These are phyloP conservation scores for Rhizophagus clarus DNA, from an alignment of 192 early-diverging fungal species.

Conservation along the genomic window DNA sequence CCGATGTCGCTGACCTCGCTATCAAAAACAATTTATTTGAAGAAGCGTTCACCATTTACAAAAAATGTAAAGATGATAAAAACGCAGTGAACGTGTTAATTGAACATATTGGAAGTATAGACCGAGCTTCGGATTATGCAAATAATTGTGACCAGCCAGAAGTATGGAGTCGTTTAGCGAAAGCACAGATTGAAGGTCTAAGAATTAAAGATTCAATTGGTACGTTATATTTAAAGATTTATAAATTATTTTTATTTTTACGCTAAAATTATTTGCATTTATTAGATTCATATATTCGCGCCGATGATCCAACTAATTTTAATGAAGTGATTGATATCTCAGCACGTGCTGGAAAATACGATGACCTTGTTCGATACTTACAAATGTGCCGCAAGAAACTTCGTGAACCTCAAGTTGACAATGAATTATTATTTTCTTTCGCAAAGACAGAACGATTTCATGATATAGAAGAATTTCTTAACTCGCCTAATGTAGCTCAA, in stretches of 20 bases:
- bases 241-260: neutral
- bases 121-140: conserved; percentile 96
- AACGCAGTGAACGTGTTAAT: conserved; percentile 92
- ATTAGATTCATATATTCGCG: conserved; percentile 94
- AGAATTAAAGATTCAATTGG: conserved; percentile 93
- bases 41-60: conserved; percentile 97
- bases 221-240: conserved; percentile 23
- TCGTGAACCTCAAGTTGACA: conserved; percentile 95
- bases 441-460: conserved; percentile 91
- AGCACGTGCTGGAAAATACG: conserved; percentile 83
- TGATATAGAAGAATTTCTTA: conserved; percentile 95
- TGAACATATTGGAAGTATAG: conserved; percentile 88
- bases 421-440: conserved; percentile 92
- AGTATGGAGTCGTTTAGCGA: conserved; percentile 95
- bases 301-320: conserved; percentile 89
- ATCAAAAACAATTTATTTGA: conserved; percentile 87
- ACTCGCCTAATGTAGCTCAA: conserved; percentile 92
- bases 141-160: conserved; percentile 88
- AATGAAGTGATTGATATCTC: conserved; percentile 86
- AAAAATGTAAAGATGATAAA: conserved; percentile 88
- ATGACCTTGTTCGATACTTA: conserved; percentile 93
- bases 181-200: conserved; percentile 89
- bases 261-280: too few species aligned
- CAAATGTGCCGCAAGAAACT: conserved; percentile 94
- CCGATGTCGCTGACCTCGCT: conserved; percentile 96